Base-by-base conservation (phyloP, 1,284 basidiomycete genomes). In the Leccinum griseonigrum region DNA sequence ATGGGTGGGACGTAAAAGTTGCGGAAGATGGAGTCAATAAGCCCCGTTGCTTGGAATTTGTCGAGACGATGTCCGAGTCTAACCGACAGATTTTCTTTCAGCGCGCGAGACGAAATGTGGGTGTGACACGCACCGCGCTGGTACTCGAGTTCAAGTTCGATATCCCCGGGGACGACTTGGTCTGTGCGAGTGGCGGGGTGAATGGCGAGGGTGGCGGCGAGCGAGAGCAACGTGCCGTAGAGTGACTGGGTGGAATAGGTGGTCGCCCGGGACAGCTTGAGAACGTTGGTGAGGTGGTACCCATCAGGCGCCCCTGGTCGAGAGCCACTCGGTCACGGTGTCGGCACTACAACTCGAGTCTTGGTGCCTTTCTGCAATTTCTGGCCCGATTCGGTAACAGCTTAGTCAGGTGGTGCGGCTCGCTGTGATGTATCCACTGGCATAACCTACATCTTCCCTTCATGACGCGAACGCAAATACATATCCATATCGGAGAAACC, bases 1-100 rank as follows among this genome's bases (percentile, higher is more conserved):
- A 92, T 76, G 1, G 89, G 88, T 0, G 89, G 90, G 3, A 92
- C 82, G 64, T 89, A 90, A 66, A 84, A 90, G 67, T 91, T 90
- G 54, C 86, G 85, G 62, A 85, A 83, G 29, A 91, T 79, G 1
- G 87, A 90, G 69, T 90, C 87, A 16, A 91, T 81, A n/a, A 91
- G 78, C 14, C 82, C 82, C 28, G 84, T 82, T 91, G 88, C 69
- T 91, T 91, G 6, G 75, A 67, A 60, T 85, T 84, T 1, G 84
- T 76, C 90, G 90, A 91, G 0, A 91, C 90, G 54, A 91, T 84
- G 58, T 86, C 54, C 29, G 8, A 31, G 29, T 31, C 29, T 55
- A 13, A 29, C 10, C 16, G 16, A n/a, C 46, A 26, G 22, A 48
- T 4, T n/a, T 9, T 16, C 14, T 38, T 16, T 38, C 14, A 38